Evolutionary conservation across 164 flowering plant species (phyloP).

Genomic region (Tetrastigma voinierianum): DNA sequence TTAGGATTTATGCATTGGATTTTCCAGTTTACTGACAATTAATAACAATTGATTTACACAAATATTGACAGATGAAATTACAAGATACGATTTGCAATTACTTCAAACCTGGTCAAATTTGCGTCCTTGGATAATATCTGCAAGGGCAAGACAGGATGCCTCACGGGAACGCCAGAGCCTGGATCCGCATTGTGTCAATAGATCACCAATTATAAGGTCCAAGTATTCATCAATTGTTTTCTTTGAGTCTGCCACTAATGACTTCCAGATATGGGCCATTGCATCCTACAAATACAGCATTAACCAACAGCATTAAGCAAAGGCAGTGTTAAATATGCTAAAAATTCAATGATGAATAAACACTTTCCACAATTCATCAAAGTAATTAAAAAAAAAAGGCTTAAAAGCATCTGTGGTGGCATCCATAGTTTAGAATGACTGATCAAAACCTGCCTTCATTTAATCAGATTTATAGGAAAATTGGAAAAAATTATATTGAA

Average conservation of each 20-base stretch:
- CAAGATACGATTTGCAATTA: no score
- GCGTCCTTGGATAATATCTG: slow-evolving; percentile 93
- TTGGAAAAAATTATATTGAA: not conserved
- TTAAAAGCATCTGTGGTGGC: not conserved
- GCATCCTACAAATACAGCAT: slow-evolving; percentile 68
- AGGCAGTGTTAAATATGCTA: not conserved
- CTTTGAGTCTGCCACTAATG: slow-evolving; percentile 88
- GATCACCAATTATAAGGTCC: slow-evolving; percentile 78
- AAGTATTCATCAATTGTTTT: slow-evolving; percentile 83
- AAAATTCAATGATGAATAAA: no score
- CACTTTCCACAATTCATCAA: not conserved
- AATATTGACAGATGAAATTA: no score
- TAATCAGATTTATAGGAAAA: not conserved
- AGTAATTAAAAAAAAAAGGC: not conserved
- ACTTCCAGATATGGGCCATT: slow-evolving; percentile 96
- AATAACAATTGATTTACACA: no score
- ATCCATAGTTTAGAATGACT: not conserved
- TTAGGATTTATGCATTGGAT: no score
- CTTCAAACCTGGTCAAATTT: slow-evolving; percentile 74
- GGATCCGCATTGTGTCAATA: slow-evolving; percentile 80
- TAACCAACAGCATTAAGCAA: slow-evolving; percentile 9
- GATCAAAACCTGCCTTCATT: not conserved
- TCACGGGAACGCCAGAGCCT: slow-evolving; percentile 98
- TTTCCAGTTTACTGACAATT: no score
- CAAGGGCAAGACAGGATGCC: slow-evolving; percentile 95